These are phyloP conservation scores for Annulohypoxylon bovei DNA, from an alignment of 495 filamentous ascomycete genomes.

Conservation along the genomic window DNA sequence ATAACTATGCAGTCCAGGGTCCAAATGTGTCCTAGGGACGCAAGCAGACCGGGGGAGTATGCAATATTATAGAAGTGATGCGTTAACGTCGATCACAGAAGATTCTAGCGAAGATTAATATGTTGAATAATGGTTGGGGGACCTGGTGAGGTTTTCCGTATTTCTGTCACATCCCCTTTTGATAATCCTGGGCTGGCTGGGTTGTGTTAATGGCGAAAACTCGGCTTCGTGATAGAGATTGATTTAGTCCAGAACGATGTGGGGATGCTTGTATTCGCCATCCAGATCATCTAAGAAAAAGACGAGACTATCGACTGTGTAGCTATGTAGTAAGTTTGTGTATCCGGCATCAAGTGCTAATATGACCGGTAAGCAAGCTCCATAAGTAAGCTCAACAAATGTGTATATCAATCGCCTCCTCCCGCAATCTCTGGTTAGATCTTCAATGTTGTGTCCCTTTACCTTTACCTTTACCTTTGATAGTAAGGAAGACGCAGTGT, in stretches of 20 bases:
- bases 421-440: conserved; percentile 21
- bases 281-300: conserved; percentile 9
- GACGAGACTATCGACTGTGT: conserved; percentile 5
- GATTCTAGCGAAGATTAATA: conserved; percentile 38
- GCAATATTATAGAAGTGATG: conserved; percentile 40
- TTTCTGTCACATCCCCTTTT: conserved; percentile 17
- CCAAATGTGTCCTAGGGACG: conserved; percentile 24
- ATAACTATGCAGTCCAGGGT: conserved; percentile 33
- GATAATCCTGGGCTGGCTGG: neutral
- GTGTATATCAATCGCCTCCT: conserved; percentile 12
- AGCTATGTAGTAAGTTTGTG: conserved; percentile 7
- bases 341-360: neutral
- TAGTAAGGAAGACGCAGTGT: neutral
- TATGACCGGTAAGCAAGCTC: neutral
- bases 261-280: conserved; percentile 11
- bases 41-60: conserved; percentile 34
- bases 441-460: neutral
- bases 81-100: conserved; percentile 43
- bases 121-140: conserved; percentile 12
- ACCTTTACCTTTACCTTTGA: conserved; percentile 12
- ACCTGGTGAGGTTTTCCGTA: conserved; percentile 25
- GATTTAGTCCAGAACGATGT: conserved; percentile 7
- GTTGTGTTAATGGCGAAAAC: conserved; percentile 22
- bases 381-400: neutral
- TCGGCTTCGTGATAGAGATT: conserved; percentile 27